Evolutionary conservation across 2,329 filamentous ascomycete genomes (phyloP), one percentile per base, ranked within the genome.

Genomic region (Sporothrix inflata): DNA sequence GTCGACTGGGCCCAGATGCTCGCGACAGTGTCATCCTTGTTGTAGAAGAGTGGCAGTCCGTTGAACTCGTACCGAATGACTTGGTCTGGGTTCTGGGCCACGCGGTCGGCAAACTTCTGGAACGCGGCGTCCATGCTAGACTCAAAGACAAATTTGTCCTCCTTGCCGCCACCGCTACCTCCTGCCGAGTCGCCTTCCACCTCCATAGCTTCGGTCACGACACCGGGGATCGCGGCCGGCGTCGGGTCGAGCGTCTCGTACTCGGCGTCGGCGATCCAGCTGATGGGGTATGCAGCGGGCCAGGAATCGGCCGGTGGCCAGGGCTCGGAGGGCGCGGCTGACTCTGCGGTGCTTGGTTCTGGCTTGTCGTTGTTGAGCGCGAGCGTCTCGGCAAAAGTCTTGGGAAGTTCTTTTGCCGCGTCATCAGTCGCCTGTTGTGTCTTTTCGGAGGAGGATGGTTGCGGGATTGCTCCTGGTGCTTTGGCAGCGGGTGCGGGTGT

Each of bases 181-280:
- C 78, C 76, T 5, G 78, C 78, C 27, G 73, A 74, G 1, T 79
- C 79, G n/a, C 81, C 81, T 30, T 81, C 79, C 11, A 84, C 73
- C 63, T 87, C 85, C 77, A 88, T 84, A 16, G 40, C 30, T 16
- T 83, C 83, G 49, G 83, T 79, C 73, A 84, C 85, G 6, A 75
- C 73, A 47, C 86, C 85, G 57, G 87, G 86, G 40, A 82, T 81
- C 19, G 45, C 30, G 7, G 71, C 34, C 0, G 87, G 86, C 2
- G 79, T 84, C 77, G 76, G 89, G 74, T 93, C 93, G 34, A 98
- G 87, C 4, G 92, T 92, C 81, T 99, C 96, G 82, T 93, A 97
- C 78, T 97, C 95, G 69, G 95, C 95, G 76, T 98, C 96, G 68
- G 91, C 86, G 60, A 95, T 89, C 83, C 94, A 93, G 78, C 91